phyloP scores from a whole-genome alignment of 2,329 filamentous ascomycete genomes.

The Diaporthe longicolla region DNA sequence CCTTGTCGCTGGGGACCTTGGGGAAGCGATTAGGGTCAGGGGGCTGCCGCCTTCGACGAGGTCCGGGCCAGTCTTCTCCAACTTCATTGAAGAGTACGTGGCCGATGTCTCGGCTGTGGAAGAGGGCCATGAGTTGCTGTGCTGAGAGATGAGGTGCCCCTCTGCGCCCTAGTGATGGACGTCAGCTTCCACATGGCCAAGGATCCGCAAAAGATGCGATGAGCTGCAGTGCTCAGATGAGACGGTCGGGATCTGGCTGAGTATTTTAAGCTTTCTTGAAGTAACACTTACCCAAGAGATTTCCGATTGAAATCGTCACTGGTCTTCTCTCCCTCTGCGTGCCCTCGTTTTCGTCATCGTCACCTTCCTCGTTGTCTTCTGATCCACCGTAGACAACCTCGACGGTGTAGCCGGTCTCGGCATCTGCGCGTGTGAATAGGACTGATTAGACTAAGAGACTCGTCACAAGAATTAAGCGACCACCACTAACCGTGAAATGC shows the following conservation, averaged over 20 bases:
- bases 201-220: background rate
- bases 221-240: background rate
- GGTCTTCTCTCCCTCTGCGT: slow-evolving; percentile 4
- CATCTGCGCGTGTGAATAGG: slow-evolving; percentile 34
- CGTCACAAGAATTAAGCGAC: background rate
- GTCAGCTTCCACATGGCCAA: slow-evolving; percentile 27
- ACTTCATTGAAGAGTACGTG: slow-evolving; percentile 54
- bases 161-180: slow-evolving; percentile 36
- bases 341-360: slow-evolving; percentile 40
- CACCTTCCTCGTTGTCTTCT: slow-evolving; percentile 44
- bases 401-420: slow-evolving; percentile 37
- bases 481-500: slow-evolving; percentile 42
- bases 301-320: slow-evolving; percentile 29
- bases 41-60: slow-evolving; percentile 58
- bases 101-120: slow-evolving; percentile 56
- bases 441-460: slow-evolving; percentile 2
- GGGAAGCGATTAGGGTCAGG: slow-evolving; percentile 76
- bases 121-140: slow-evolving; percentile 56
- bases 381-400: slow-evolving; percentile 43
- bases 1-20: slow-evolving; percentile 85
- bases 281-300: slow-evolving; percentile 34
- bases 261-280: slow-evolving; percentile 23
- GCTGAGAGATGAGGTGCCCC: slow-evolving; percentile 41
- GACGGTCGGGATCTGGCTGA: slow-evolving; percentile 6
- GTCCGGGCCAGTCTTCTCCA: slow-evolving; percentile 47